Evolutionary conservation across 805 yeast genomes (phyloP).

Genomic region (Ogataea ganodermae): DNA sequence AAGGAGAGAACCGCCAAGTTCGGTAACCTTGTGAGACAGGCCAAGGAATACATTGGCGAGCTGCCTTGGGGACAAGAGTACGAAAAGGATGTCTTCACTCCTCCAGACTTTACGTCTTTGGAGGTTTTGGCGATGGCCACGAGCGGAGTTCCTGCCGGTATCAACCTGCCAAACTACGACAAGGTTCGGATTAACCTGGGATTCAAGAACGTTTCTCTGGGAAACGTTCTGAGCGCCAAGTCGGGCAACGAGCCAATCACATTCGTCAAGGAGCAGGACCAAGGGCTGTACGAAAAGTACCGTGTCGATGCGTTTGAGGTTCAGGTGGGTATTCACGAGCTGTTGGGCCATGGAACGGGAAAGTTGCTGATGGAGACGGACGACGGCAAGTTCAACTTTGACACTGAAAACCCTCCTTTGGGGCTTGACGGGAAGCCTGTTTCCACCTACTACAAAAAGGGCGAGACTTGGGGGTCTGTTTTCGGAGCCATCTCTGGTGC

Average conservation of each 20-base stretch:
- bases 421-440: slow-evolving; percentile 64
- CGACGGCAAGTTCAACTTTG: slow-evolving; percentile 72
- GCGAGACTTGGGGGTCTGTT: slow-evolving; percentile 88
- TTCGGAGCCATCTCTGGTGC: slow-evolving; percentile 84
- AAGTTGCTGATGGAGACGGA: slow-evolving; percentile 63
- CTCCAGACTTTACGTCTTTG: slow-evolving; percentile 90
- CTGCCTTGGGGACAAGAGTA: slow-evolving; percentile 78
- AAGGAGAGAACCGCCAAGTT: slow-evolving; percentile 84
- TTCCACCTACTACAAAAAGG: slow-evolving; percentile 68
- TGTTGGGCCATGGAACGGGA: slow-evolving; percentile 91
- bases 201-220: slow-evolving; percentile 86
- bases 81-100: slow-evolving; percentile 84
- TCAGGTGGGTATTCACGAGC: slow-evolving; percentile 91
- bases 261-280: slow-evolving; percentile 56
- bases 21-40: slow-evolving; percentile 64
- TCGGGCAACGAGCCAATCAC: slow-evolving; percentile 69
- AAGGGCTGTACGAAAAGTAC: slow-evolving; percentile 64
- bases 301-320: slow-evolving; percentile 86
- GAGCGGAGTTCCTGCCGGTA: slow-evolving; percentile 90
- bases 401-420: slow-evolving; percentile 59
- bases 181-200: slow-evolving; percentile 83
- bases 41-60: slow-evolving; percentile 60
- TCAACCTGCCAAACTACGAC: slow-evolving; percentile 90
- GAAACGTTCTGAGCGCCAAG: slow-evolving; percentile 78
- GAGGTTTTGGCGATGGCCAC: slow-evolving; percentile 91